These are phyloP conservation scores for Sporothrix brunneoviolacea DNA, from an alignment of 2,329 filamentous ascomycete genomes.

Conservation along the genomic window DNA sequence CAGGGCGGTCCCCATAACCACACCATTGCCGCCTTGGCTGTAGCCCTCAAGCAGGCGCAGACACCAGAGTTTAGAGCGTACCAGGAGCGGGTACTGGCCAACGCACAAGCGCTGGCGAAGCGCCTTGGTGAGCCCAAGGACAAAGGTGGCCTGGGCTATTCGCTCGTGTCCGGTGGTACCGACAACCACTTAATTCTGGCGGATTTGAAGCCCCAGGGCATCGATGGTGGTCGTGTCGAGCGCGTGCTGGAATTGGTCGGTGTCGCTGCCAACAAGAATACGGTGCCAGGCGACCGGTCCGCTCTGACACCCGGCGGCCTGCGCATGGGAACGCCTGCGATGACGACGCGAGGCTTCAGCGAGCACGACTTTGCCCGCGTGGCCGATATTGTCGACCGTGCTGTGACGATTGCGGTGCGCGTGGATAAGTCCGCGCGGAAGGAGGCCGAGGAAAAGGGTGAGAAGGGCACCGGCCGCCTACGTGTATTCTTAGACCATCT, in stretches of 20 bases:
- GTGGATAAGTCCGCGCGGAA: conserved; percentile 67
- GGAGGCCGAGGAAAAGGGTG: conserved; percentile 58
- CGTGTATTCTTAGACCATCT: conserved; percentile 63
- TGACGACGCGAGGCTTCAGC: conserved; percentile 92
- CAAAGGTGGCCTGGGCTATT: conserved; percentile 74
- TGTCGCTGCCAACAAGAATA: conserved; percentile 99
- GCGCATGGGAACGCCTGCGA: conserved; percentile 90
- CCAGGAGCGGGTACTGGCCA: conserved; percentile 82
- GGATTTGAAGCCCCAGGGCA: conserved; percentile 79
- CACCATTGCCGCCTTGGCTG: conserved; percentile 91
- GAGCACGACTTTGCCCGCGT: conserved; percentile 83
- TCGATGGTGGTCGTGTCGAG: conserved; percentile 87
- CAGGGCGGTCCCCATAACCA: conserved; percentile 98
- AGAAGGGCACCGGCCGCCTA: conserved; percentile 58
- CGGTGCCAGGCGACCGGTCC: conserved; percentile 89
- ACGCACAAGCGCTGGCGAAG: conserved; percentile 78
- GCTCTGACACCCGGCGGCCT: conserved; percentile 89
- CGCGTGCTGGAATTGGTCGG: conserved; percentile 85
- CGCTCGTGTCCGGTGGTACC: conserved; percentile 86
- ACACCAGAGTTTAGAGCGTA: conserved; percentile 86
- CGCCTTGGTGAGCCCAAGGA: conserved; percentile 61
- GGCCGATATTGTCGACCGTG: conserved; percentile 77
- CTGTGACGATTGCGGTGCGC: conserved; percentile 70
- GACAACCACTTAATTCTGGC: conserved; percentile 95
- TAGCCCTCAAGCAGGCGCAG: conserved; percentile 90